Conservation (phyloP, 2,329 filamentous ascomycete species). For the Ophiostoma novo-ulmi region DNA sequence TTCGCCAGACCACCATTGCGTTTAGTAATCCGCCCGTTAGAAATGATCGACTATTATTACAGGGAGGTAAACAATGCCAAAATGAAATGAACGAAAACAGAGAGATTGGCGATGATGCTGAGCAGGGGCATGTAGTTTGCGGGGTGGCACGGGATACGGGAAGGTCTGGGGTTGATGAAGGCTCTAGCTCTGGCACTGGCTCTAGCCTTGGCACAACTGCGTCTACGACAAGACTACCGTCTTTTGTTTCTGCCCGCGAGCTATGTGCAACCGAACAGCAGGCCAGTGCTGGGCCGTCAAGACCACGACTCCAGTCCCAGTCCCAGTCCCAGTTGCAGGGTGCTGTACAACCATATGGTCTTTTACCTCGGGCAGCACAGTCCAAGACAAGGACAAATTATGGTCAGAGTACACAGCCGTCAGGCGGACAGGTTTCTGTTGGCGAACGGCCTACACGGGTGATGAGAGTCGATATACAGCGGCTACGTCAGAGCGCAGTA, state of each 20-base stretch:
- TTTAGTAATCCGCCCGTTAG: conserved; percentile 15
- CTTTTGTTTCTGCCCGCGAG: conserved; percentile 11
- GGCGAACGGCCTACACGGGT: neutral
- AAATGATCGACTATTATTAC: neutral
- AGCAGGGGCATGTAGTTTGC: neutral
- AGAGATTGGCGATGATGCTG: neutral
- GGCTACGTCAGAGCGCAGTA: conserved; percentile 10
- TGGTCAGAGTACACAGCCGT: neutral
- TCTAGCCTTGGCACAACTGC: neutral
- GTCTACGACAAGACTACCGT: neutral
- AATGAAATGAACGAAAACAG: neutral
- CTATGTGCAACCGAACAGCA: neutral
- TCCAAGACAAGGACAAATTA: neutral
- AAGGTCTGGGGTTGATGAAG: neutral
- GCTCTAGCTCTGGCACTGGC: neutral
- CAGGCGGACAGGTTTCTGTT: neutral
- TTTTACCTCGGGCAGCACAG: neutral
- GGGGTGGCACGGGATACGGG: neutral
- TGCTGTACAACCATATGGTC: neutral
- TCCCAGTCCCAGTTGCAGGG: neutral
- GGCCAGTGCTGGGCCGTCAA: neutral
- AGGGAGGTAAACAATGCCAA: neutral
- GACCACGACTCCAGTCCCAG: neutral
- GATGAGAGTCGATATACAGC: conserved; percentile 14
- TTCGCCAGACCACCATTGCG: conserved; percentile 24